Base-by-base conservation (phyloP, 148 eudicot species). In the Euryodendron excelsum region DNA sequence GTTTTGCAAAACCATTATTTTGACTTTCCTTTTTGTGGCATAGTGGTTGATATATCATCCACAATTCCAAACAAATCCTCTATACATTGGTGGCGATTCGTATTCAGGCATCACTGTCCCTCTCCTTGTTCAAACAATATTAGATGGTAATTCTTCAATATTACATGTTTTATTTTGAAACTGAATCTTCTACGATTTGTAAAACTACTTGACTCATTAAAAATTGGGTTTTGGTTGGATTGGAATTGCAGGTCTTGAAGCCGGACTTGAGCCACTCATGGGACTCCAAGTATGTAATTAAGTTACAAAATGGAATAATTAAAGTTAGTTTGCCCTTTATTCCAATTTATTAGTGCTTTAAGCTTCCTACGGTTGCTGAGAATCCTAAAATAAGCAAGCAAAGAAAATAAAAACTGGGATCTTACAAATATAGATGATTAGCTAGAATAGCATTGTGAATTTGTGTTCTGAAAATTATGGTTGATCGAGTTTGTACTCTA, bases 71-170 rank as follows among this genome's bases (percentile, higher is more conserved):
- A 45, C 75, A 52, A 77, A 63, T 66, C 80, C 84, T n/a, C 70
- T 77, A 21, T 82, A 84, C 65, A 60, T 84, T 37, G 58, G 78
- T 14, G 86, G 86, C 3, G 79, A 84, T 74, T 77, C 86, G 2
- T 80, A 80, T 53, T 73, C 81, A 0, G 86, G 86, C 20, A 67
- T 84, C 31, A 69, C 62, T 7, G 75, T 80, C 36, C 86, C 86
- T 0, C 70, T 84, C 45, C 41, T 80, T 37, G 79, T 74, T 66
- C 78, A 73, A 59, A 33, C 62, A 0, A 80, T 84, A 31, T 5
- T 81, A 55, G 63, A 84, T 45, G 83, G 86, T 84, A 72, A 76
- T 66, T 4, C 3, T 65, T 15, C 20, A n/a, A n/a, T n/a, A n/a
- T n/a, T n/a, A n/a, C n/a, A n/a, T n/a, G n/a, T n/a, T n/a, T n/a